Evolutionary conservation across 1,284 basidiomycete species (phyloP), one percentile per base, ranked within the genome.

Genomic region (Xerocomus amazonicus): DNA sequence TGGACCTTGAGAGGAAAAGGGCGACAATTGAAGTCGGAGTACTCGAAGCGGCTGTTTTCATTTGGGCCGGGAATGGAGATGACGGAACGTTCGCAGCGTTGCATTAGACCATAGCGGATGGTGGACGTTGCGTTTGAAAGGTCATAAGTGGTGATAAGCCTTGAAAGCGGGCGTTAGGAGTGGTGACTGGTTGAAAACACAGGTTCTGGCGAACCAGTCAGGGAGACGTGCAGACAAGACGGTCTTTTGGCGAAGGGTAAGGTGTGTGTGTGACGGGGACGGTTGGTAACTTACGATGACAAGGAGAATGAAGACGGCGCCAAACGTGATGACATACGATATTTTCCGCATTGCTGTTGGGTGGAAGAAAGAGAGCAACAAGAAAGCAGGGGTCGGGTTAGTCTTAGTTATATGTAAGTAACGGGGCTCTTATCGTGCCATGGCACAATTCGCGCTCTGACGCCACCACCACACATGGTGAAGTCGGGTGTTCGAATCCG

Each of bases 11-110:
- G 68, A 3, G 86, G 86, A 67, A 90, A 90, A 9, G 69, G 61
- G 43, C 84, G 80, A 56, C 86, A 90, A 39, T 79, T 67, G 60
- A 77, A 81, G 26, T 79, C 73, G 6, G 73, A 73, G 65, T 82
- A 83, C 38, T 73, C 70, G 41, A 81, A 57, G 39, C 70, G 69
- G 9, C 72, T 69, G 31, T 71, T 70, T n/a, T 40, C 40, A 14
- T 66, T 65, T 16, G 71, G 67, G 31, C 70, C 71, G 4, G 83
- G 83, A 16, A 84, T 54, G 54, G 69, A 62, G 44, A 83, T 63
- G 4, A 76, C 52, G 46, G 72, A 69, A 45, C 76, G 76, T 50
- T 83, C 76, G 66, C 86, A 89, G 28, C 75, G 76, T 55, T 77
- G 56, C 56, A 65, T 66, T 39, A 88, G 73, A 12, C 86, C 86